Evolutionary conservation across 2,329 filamentous ascomycete species (phyloP), one percentile per base, ranked within the genome.

Genomic region (Alternaria longipes): DNA sequence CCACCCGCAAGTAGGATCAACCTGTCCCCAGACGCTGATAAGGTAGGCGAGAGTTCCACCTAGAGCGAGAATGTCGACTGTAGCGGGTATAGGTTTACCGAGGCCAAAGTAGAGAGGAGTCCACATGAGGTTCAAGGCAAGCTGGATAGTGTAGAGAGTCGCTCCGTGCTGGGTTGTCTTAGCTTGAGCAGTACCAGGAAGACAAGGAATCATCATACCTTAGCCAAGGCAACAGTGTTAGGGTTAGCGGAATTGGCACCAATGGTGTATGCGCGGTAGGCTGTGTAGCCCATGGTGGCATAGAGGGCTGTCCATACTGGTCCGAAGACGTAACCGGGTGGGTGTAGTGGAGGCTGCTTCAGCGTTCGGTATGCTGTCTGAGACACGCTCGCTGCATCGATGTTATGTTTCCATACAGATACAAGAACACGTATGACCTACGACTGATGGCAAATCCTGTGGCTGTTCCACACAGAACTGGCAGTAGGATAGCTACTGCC

Each of bases 81-180:
- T 88, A 4, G 94, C 93, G 73, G 88, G 87, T 54, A 90, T 84
- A 1, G 93, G 93, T 16, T 87, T 87, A 66, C 90, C 89, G 52
- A 90, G 75, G n/a, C 87, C 85, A 76, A 97, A 97, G 85, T 97
- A 97, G 11, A 97, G 85, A 12, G 94, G 94, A 87, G 93, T 97
- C 92, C 92, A 98, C 55, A 90, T 79, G 30, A 97, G 83, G 78
- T 97, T 97, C 53, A 97, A 84, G 11, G 86, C 91, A 7, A 97
- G 88, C 80, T 97, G 94, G 61, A 93, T 84, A 2, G 91, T 91
- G 83, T 97, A 97, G 30, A 97, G 85, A 0, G 90, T 92, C 59
- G 92, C 90, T 67, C 89, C 90, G 67, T 88, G 81, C 79, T 80
- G 57, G 5, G 36, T n/a, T 8, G 4, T 26, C 24, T 65, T 58